Base-by-base conservation (phyloP, 768 basidiomycete species). In the Daedaleopsis nitida region DNA sequence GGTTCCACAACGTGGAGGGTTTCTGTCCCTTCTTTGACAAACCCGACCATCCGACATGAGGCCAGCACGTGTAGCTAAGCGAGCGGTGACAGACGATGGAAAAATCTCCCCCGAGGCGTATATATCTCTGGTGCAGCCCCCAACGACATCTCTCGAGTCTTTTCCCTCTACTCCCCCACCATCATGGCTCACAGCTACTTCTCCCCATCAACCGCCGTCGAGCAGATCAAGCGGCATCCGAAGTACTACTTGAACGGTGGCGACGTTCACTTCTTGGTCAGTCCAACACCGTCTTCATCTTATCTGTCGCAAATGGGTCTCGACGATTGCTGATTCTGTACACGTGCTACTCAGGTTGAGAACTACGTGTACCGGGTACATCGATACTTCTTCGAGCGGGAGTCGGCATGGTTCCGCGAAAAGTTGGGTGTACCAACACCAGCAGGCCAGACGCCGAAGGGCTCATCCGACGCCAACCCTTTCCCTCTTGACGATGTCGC, bases 231-330 rank as follows among this genome's bases (percentile, higher is more conserved):
- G 37, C 60, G 63, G 21, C 70, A 76, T 43, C 62, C 69, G 0
- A 69, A 77, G 0, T 89, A 83, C 60, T 88, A 85, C 55, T 68
- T 89, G 12, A 69, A 74, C 0, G 81, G 80, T 0, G 88, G 81
- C 0, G 86, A 87, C 65, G 64, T 87, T 0, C 77, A 76, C 3
- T 80, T 88, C 58, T 55, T 84, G 27, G 87, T 87, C 63, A 57
- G 81, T 69, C 58, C 32, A 19, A 12, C 35, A 12, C 12, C 10
- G 38, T 42, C n/a, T 53, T 35, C 4, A 52, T 52, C 43, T n/a
- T 35, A 21, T 16, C 13, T 42, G 39, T 42, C 27, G 27, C 27
- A 32, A 7, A 32, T 42, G 11, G 17, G 39, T 13, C 17, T 38
- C 39, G 17, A 49, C 24, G 32, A 34, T 35, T 52, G 57, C 52